Base-by-base conservation (phyloP, 352 stramenopile genomes). In the Pythium aquatile region DNA sequence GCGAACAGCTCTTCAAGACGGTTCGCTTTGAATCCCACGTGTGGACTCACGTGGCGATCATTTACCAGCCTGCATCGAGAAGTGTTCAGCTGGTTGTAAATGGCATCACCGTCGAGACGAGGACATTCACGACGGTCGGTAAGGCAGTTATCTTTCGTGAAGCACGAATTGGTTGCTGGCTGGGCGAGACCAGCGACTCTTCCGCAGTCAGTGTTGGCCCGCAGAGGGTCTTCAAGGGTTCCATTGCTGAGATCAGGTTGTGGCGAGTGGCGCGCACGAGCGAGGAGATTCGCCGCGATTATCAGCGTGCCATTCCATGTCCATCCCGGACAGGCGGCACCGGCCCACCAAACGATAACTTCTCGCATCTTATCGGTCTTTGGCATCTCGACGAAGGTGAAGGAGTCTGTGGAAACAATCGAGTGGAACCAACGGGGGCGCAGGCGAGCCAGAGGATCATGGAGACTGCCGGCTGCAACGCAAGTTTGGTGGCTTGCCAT, bases 301-400 rank as follows among this genome's bases (percentile, higher is more conserved):
- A 81, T 37, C 81, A 94, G 49, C 81, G 78, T 29, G 76, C 72
- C n/a, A 56, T 89, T 28, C 85, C 87, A 26, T 54, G 47, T 20
- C 24, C 24, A 20, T 24, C 7, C 39, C 33, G 42, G 57, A 70
- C 33, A 26, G 42, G 10, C 40, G 53, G 33, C 56, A 61, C 28
- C 10, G 11, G 10, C 7, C 24, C 7, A 72, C 63, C 51, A 30
- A 63, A 33, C 66, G 32, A 37, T 40, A 61, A n/a, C 48, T 49
- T n/a, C 11, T 33, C 32, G 37, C 20, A 69, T 29, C 47, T 83
- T 39, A 67, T 90, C 24, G 80, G 75, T 16, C 51, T 93, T 9
- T 94, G 85, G 85, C 85, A 91, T 70, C 58, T 91, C 26, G 79
- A 82, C 9, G 85, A 94, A 80, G 84, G 83, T 9, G 83, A 92